Evolutionary conservation across 257 asterid species (phyloP).

Genomic region (Nicotiana benthamiana): DNA sequence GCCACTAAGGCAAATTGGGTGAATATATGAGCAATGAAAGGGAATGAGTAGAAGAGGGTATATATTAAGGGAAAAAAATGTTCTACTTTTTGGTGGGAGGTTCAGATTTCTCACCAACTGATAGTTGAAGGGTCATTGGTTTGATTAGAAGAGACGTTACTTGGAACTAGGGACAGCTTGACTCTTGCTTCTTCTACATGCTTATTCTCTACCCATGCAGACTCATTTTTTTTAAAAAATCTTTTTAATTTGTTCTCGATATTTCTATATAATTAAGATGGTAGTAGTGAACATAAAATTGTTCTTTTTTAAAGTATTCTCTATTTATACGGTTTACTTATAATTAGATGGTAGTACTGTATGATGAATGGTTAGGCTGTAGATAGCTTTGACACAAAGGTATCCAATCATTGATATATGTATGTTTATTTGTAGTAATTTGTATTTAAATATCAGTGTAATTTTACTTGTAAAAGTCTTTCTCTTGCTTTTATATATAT

Average conservation of each 20-base stretch:
- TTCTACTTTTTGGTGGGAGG: neutral
- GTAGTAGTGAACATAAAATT: neutral
- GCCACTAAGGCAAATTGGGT: conserved; percentile 5
- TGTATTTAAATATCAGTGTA: too few relatives aligned
- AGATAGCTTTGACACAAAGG: neutral
- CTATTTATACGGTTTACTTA: too few relatives aligned
- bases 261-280: neutral
- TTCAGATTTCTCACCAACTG: conserved; percentile 31
- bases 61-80: neutral
- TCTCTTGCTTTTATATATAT: too few relatives aligned
- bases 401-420: neutral
- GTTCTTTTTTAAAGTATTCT: too few relatives aligned
- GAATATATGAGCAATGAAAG: neutral
- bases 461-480: too few relatives aligned
- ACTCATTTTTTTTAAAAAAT: neutral
- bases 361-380: neutral
- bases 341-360: neutral
- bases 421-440: too few relatives aligned
- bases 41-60: conserved; percentile 9
- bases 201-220: neutral
- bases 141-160: conserved; percentile 64
- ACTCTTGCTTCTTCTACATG: conserved; percentile 37
- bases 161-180: conserved; percentile 20
- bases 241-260: neutral
- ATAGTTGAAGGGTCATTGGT: conserved; percentile 53